Evolutionary conservation across 257 asterid species (phyloP).

Genomic region (Hygrophila difformis): DNA sequence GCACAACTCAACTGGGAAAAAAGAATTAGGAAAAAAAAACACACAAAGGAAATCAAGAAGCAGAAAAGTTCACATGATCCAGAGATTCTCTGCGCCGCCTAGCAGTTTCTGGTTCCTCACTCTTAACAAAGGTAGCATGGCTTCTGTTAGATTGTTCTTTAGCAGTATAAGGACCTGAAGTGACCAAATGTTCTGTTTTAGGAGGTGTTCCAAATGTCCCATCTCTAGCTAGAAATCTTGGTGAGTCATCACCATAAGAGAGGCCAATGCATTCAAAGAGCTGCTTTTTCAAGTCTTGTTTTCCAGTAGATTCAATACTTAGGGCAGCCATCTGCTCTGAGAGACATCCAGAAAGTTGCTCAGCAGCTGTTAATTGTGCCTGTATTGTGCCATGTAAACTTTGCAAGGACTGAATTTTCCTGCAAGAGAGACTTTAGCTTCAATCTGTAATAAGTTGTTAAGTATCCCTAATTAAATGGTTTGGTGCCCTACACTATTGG

Average conservation of each 20-base stretch:
- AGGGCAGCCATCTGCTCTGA: slow-evolving; percentile 75
- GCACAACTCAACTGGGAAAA: slow-evolving; percentile 3
- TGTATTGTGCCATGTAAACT: slow-evolving; percentile 55
- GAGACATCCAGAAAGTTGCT: slow-evolving; percentile 77
- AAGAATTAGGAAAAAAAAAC: no score
- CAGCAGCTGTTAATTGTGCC: slow-evolving; percentile 83
- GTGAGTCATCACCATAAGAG: slow-evolving; percentile 33
- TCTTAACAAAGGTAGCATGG: slow-evolving; percentile 35
- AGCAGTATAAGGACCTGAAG: slow-evolving; percentile 32
- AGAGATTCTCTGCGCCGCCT: slow-evolving; percentile 77
- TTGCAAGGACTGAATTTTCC: slow-evolving; percentile 62
- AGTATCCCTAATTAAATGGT: no score
- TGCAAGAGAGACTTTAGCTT: slow-evolving; percentile 26
- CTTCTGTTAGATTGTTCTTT: slow-evolving; percentile 39
- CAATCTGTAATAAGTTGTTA: not conserved
- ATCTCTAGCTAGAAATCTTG: slow-evolving; percentile 38
- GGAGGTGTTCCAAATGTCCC: slow-evolving; percentile 35
- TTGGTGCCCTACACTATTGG: no score
- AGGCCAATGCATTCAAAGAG: slow-evolving; percentile 90
- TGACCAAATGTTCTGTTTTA: slow-evolving; percentile 24
- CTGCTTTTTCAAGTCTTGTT: slow-evolving; percentile 53
- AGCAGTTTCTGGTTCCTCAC: slow-evolving; percentile 65
- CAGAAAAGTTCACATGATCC: slow-evolving; percentile 46
- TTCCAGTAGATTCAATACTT: slow-evolving; percentile 48
- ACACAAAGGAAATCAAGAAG: no score